Base-by-base conservation (phyloP, 352 stramenopile species). In the Phytopythium cucurbitacearum region DNA sequence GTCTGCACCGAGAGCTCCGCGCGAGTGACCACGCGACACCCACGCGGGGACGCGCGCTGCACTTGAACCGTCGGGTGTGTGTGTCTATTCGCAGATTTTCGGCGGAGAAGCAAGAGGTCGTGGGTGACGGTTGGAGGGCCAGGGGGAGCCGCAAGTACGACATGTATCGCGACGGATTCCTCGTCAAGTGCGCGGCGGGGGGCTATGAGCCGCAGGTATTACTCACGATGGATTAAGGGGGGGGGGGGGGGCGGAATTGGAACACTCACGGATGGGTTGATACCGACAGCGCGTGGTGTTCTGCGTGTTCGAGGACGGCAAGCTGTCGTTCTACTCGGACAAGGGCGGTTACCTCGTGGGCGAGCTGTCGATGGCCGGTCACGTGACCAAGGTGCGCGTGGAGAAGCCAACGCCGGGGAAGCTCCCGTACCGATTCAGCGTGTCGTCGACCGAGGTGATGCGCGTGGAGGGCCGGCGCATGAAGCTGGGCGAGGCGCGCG, bases 121-220 rank as follows among this genome's bases (percentile, higher is more conserved):
- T 5, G 40, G 40, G 12, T 44, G 40, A 44, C n/a, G 5, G 12
- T 13, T 3, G 32, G 40, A 45, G n/a, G 34, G 15, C 15, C 6
- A 35, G 41, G 16, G n/a, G 5, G 41, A 47, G 41, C 11, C 28
- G 16, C 4, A 28, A 28, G 21, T 28, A 28, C 33, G 55, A 38
- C 48, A 92, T 92, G 81, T 92, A 92, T 59, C 71, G 81, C 57
- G 81, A 92, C 58, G 81, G 81, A 52, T 92, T 88, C 48, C 65
- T 92, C 52, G 67, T 90, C 59, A 80, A 84, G 58, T 87, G 75
- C 41, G 74, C 69, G 1, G 67, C 62, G 21, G 67, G 60, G 38
- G 50, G 45, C 36, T 85, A 80, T 54, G 79, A 88, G 49, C 43
- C 69, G 53, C 69, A 76, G 61, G 76, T 90, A 67, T 40, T 33